These are phyloP conservation scores for Hymenoscyphus occultus DNA, from an alignment of 2,329 filamentous ascomycete species.

Conservation along the genomic window DNA sequence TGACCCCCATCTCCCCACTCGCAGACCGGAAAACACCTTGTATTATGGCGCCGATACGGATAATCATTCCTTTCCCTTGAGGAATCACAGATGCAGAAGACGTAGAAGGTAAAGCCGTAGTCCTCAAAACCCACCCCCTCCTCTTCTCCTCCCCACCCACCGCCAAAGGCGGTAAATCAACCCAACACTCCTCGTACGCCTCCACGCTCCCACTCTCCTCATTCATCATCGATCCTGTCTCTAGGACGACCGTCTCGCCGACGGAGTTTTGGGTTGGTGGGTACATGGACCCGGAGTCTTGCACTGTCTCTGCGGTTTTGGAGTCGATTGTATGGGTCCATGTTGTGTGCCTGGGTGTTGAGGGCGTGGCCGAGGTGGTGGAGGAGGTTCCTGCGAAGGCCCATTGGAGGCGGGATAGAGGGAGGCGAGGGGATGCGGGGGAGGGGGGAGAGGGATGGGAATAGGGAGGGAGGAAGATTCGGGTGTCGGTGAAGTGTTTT, in stretches of 20 bases:
- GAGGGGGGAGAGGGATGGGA: conserved; percentile 2
- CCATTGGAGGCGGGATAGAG: conserved; percentile 32
- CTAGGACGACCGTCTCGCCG: conserved; percentile 27
- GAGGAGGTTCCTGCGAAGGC: conserved; percentile 29
- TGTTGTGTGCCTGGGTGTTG: conserved; percentile 25
- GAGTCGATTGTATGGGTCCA: conserved; percentile 33
- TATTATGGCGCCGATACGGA: conserved; percentile 24
- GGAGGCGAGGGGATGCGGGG: no score
- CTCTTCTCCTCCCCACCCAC: conserved; percentile 10
- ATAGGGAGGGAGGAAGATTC: conserved; percentile 24
- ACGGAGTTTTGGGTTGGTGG: conserved; percentile 15
- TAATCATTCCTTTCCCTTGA: conserved; percentile 19
- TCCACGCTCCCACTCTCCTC: conserved; percentile 30
- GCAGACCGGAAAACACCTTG: conserved; percentile 25
- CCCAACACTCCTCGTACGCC: conserved; percentile 37
- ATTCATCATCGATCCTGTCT: conserved; percentile 33
- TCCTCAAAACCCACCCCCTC: conserved; percentile 26
- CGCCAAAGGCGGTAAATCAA: conserved; percentile 27
- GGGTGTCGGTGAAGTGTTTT: conserved; percentile 34
- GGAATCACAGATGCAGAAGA: not conserved
- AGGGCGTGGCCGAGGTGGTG: conserved; percentile 19
- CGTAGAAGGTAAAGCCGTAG: no score
- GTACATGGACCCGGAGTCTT: conserved; percentile 37
- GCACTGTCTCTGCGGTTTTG: conserved; percentile 27
- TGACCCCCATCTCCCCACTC: conserved; percentile 19